Evolutionary conservation across 148 eudicot species (phyloP).

Genomic region (Mesembryanthemum crystallinum): DNA sequence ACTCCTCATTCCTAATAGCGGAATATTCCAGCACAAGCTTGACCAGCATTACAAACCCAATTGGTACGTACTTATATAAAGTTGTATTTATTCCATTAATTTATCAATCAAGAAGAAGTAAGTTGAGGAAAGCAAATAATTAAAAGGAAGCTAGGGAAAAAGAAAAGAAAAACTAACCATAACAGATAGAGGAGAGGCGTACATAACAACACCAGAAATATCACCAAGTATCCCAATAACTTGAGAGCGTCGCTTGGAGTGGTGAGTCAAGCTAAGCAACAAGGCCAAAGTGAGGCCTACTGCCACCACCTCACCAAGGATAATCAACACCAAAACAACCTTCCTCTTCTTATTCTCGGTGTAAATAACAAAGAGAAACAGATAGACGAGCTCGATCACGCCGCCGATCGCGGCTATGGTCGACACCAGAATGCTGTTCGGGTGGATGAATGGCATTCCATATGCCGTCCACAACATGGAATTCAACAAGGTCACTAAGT

Average conservation of each 20-base stretch:
- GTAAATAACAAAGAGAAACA: constrained; percentile 52
- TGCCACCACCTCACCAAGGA: constrained; percentile 36
- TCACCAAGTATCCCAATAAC: constrained; percentile 62
- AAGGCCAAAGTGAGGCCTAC: constrained; percentile 37
- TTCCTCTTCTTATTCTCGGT: constrained; percentile 39
- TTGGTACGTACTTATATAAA: too few relatives aligned
- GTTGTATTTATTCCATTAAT: too few relatives aligned
- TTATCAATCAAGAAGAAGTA: too few relatives aligned
- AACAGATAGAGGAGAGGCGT: constrained; percentile 72
- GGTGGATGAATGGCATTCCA: constrained; percentile 80
- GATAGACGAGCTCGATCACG: constrained; percentile 51
- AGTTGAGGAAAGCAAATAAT: too few relatives aligned
- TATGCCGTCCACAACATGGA: constrained; percentile 75
- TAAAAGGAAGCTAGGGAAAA: too few relatives aligned
- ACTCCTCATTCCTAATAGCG: too few relatives aligned
- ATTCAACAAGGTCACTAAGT: constrained; percentile 62
- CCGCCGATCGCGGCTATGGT: constrained; percentile 67
- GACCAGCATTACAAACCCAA: too few relatives aligned
- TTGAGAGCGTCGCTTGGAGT: constrained; percentile 40
- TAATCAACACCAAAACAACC: constrained; percentile 31
- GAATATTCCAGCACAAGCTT: too few relatives aligned
- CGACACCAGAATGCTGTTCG: constrained; percentile 50
- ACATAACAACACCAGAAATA: constrained; percentile 59
- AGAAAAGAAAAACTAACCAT: constrained; percentile 45
- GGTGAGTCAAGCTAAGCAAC: constrained; percentile 42